Evolutionary conservation across 2,329 filamentous ascomycete genomes (phyloP).

Genomic region (Sordariomycetes sp.): DNA sequence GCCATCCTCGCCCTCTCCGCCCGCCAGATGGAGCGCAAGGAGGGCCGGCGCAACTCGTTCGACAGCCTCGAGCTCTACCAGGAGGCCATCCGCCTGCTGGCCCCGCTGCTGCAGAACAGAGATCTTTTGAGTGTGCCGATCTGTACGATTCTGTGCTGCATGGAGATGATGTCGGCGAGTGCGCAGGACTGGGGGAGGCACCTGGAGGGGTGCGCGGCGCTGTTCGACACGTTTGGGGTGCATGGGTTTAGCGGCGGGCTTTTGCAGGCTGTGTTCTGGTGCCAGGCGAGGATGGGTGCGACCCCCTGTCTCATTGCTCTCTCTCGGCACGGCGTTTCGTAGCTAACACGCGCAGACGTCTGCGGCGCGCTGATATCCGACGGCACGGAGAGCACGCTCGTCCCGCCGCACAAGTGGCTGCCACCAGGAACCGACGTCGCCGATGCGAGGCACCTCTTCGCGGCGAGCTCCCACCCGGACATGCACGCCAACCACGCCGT

Average conservation of each 20-base stretch:
- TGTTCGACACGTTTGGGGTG: constrained; percentile 40
- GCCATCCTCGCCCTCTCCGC: constrained; percentile 44
- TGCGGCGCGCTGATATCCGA: constrained; percentile 46
- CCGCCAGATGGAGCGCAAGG: constrained; percentile 40
- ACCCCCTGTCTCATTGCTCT: not conserved
- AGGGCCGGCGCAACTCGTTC: constrained; percentile 29
- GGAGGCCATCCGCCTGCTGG: constrained; percentile 34
- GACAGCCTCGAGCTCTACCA: constrained; percentile 45
- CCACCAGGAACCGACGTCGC: not conserved
- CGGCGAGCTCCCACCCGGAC: constrained; percentile 29
- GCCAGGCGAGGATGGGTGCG: constrained; percentile 37
- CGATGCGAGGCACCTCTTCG: constrained; percentile 11
- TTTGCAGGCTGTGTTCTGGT: constrained; percentile 42
- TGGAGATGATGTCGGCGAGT: constrained; percentile 32
- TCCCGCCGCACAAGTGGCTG: constrained; percentile 19
- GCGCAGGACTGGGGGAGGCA: constrained; percentile 41
- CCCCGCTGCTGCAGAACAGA: constrained; percentile 20
- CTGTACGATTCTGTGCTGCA: constrained; percentile 26
- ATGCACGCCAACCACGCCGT: constrained; percentile 51
- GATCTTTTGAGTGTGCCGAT: constrained; percentile 22
- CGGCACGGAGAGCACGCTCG: constrained; percentile 37
- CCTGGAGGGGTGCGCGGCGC: constrained; percentile 44
- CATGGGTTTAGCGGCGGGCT: constrained; percentile 38
- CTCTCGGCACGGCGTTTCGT: not conserved
- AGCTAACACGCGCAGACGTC: constrained; percentile 25